These are phyloP conservation scores for Protomyces macrosporus DNA, from an alignment of 1,139 yeast genomes.

Conservation along the genomic window DNA sequence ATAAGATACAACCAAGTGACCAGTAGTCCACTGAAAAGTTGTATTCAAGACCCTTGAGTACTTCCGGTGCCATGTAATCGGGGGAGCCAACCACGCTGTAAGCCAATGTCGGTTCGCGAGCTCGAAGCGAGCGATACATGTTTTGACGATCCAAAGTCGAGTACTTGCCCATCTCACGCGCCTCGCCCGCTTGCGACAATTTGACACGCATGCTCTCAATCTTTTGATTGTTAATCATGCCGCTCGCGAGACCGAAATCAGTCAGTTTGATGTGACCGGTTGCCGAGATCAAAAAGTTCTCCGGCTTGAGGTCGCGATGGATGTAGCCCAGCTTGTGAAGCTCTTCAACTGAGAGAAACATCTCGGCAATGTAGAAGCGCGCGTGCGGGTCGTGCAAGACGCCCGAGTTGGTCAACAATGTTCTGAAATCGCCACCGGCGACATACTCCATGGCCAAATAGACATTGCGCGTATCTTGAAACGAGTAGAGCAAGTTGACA, in stretches of 20 bases:
- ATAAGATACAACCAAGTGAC: constrained; percentile 94
- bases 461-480: constrained; percentile 85
- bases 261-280: constrained; percentile 95
- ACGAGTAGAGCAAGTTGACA: constrained; percentile 86
- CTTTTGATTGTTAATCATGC: constrained; percentile 86
- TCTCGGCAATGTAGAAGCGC: constrained; percentile 87
- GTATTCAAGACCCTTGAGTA: constrained; percentile 85
- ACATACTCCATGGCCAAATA: constrained; percentile 98
- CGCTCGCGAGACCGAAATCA: constrained; percentile 96
- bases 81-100: constrained; percentile 97
- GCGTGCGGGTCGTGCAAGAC: constrained; percentile 92
- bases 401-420: constrained; percentile 86
- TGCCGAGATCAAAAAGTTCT: constrained; percentile 87
- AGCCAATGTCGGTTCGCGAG: constrained; percentile 67
- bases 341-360: constrained; percentile 92
- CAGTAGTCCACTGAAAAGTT: constrained; percentile 97
- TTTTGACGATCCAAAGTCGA: constrained; percentile 28
- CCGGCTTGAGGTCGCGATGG: constrained; percentile 96
- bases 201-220: constrained; percentile 84
- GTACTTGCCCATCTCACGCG: constrained; percentile 50
- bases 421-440: constrained; percentile 98
- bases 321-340: constrained; percentile 93
- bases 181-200: constrained; percentile 60
- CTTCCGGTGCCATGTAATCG: constrained; percentile 98
- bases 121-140: constrained; percentile 62